Percentiles rank a stretch among this genome's conserved stretches.
These are phyloP conservation scores for Cyclospora cayetanensis DNA, from an alignment of 169 alveolate genomes.

Conservation along the genomic window DNA sequence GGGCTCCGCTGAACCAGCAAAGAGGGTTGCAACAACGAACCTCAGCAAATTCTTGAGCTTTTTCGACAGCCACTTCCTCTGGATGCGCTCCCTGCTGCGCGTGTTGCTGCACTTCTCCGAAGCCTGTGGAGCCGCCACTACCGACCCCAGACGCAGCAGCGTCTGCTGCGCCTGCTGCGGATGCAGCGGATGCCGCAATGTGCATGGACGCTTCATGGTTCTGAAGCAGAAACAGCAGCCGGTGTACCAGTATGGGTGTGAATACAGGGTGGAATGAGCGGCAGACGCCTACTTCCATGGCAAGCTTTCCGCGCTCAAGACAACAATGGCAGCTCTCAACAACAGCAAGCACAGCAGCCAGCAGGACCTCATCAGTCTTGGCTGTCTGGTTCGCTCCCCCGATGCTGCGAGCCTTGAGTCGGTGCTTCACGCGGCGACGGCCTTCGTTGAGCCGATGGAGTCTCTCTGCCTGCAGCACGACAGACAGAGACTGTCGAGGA, in stretches of 20 bases:
- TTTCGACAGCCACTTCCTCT: slow-evolving; percentile 7
- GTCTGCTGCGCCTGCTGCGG: background rate
- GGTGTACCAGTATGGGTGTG: background rate
- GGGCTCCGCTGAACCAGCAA: no score
- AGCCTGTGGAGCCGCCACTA: background rate
- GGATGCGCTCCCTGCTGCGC: slow-evolving; percentile 2
- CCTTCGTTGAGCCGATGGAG: slow-evolving; percentile 38
- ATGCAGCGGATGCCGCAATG: slow-evolving; percentile 10
- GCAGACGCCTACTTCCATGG: no score
- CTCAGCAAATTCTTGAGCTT: slow-evolving; percentile 36
- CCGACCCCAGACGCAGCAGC: background rate
- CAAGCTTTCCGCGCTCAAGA: no score
- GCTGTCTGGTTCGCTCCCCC: background rate
- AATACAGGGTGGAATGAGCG: background rate
- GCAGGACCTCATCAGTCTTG: slow-evolving; percentile 24
- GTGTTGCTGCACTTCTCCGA: background rate
- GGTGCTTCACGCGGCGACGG: slow-evolving; percentile 26
- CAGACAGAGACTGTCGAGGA: background rate
- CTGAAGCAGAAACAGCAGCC: background rate
- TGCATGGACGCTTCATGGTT: background rate
- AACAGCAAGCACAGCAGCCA: background rate
- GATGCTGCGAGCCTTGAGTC: background rate
- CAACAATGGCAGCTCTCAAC: background rate
- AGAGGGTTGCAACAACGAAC: background rate
- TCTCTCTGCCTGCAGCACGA: slow-evolving; percentile 21